Base-by-base conservation (phyloP, 768 basidiomycete genomes). In the Amanita brunnescens region DNA sequence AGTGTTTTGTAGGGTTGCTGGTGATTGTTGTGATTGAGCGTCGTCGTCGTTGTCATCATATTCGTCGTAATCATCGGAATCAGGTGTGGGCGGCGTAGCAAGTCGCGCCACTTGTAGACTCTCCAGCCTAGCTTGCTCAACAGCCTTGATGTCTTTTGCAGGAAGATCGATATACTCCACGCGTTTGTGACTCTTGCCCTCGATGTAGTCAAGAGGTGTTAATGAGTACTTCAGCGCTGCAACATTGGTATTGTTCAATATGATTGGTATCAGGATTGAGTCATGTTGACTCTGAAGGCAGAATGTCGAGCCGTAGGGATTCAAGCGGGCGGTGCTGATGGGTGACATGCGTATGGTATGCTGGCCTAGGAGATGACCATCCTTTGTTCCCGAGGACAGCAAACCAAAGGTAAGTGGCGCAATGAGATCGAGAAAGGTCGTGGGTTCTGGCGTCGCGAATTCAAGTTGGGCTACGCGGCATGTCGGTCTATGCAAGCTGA, bases 301-400 rank as follows among this genome's bases (percentile, higher is more conserved):
- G 63, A 84, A 93, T 2, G 80, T 81, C 47, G 80, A 73, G 12
- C 68, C 73, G 53, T 84, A 73, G 9, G 90, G 91, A 58, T 95
- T 94, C 39, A 98, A 72, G 18, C 85, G 83, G 3, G 93, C 94
- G 2, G 93, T 96, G 63, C 92, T 91, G 59, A 91, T 91, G 8
- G 93, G 93, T 0, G 91, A 90, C 78, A 94, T 85, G 56, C 87
- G 82, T 47, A 98, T 86, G 0, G 91, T 93, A 61, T 94, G 91
- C 64, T 92, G 85, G 30, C 94, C 94, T 29, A 83, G 76, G 6
- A 90, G 69, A 61, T 89, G 83, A 3, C 70, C 63, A 55, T 87
- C 83, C 35, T 69, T 72, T 1, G 66, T 61, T 14, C 59, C 61
- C 34, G 71, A 62, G 18, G 75, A 64, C 10, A 85, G 53, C 9